These are phyloP conservation scores for Cutaneotrichosporon sp. DNA, from an alignment of 1,284 basidiomycete genomes.

Conservation along the genomic window DNA sequence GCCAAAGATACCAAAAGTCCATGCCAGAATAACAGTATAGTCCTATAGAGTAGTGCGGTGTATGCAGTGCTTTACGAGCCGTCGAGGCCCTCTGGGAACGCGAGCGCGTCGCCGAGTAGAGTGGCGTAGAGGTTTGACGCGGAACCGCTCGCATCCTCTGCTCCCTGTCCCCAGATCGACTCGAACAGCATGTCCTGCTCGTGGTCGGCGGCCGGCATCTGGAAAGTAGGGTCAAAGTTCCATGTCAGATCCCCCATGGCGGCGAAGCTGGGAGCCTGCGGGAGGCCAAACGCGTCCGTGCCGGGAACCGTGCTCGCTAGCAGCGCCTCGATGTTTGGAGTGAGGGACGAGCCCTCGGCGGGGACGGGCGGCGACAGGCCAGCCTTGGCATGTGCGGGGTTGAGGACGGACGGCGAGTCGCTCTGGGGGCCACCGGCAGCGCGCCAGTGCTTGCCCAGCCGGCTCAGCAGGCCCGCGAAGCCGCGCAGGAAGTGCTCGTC, in stretches of 20 bases:
- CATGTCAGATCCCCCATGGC: conserved; percentile 10
- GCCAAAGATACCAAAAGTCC: neutral
- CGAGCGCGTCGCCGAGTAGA: conserved; percentile 18
- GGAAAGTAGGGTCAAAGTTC: conserved; percentile 22
- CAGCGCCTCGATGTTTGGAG: neutral
- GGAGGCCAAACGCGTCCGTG: neutral
- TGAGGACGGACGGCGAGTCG: neutral
- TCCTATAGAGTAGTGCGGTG: too few relatives aligned
- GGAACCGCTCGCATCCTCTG: neutral
- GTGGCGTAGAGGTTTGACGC: conserved; percentile 21
- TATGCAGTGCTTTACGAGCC: neutral
- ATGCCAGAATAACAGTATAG: neutral
- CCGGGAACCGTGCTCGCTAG: neutral
- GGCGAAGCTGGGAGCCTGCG: neutral
- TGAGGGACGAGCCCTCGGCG: neutral
- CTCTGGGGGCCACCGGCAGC: neutral
- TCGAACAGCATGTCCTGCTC: conserved; percentile 22
- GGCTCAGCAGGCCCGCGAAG: conserved; percentile 16
- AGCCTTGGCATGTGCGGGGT: neutral
- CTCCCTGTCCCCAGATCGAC: conserved; percentile 12
- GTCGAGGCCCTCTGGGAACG: conserved; percentile 12
- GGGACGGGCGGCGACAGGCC: neutral
- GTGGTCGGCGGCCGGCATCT: conserved; percentile 20
- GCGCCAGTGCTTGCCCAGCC: conserved; percentile 21
- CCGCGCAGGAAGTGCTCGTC: conserved; percentile 21